A percentile compares a stretch with the other conserved stretches of the same genome.
Evolutionary conservation across 345 rosid species (phyloP).

Genomic region (Crucihimalaya himalaica): DNA sequence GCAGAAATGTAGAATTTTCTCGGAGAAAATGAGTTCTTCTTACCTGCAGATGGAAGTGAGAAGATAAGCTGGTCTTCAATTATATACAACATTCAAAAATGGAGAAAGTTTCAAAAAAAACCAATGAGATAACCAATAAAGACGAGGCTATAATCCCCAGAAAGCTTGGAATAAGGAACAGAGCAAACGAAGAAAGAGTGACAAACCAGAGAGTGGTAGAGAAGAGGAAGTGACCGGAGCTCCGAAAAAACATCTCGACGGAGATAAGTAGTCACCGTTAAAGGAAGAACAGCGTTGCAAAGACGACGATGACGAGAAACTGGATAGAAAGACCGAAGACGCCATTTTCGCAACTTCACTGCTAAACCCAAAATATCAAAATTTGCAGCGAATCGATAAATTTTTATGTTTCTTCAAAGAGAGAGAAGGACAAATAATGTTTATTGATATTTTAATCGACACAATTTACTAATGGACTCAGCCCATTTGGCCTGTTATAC

Average conservation of each 20-base stretch:
- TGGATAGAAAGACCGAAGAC: constrained; percentile 48
- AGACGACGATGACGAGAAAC: constrained; percentile 37
- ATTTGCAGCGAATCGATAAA: background rate
- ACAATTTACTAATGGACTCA: background rate
- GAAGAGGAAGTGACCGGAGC: constrained; percentile 47
- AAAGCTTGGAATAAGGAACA: background rate
- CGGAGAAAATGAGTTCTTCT: constrained; percentile 18
- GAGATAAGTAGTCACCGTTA: constrained; percentile 33
- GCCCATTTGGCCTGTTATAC: constrained; percentile 7
- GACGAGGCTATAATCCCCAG: background rate
- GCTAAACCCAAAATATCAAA: constrained; percentile 21
- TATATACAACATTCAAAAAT: background rate
- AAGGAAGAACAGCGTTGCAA: constrained; percentile 40
- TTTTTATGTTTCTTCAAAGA: background rate
- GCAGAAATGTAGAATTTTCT: constrained; percentile 46
- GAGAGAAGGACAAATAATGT: background rate
- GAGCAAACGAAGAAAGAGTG: constrained; percentile 2
- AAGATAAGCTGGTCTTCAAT: background rate
- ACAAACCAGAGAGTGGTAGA: constrained; percentile 45
- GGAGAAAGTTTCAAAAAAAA: background rate
- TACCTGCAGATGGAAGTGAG: constrained; percentile 37
- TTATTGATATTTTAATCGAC: background rate
- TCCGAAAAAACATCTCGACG: constrained; percentile 43
- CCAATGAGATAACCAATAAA: background rate
- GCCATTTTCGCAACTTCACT: constrained; percentile 46